Base-by-base conservation (phyloP, 371 early-diverging fungal genomes). In the Actinomortierella wolfii region DNA sequence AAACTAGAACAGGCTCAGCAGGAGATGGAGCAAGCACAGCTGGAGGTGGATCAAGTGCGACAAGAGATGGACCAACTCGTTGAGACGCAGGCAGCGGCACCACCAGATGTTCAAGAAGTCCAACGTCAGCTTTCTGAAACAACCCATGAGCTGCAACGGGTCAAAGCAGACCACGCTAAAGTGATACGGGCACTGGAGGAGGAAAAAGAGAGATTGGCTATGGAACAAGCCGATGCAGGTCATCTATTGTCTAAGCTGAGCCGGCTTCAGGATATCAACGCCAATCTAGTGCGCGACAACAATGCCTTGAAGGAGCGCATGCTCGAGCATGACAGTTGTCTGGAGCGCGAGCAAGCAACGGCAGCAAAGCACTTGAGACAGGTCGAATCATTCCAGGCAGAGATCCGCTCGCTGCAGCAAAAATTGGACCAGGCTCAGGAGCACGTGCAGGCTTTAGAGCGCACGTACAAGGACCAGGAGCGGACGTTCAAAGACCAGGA, bases 31-130 rank as follows among this genome's bases (percentile, higher is more conserved):
- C 65, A 65, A 17, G 50, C n/a, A n/a, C 65, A 64, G 13, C 52
- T 40, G 40, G 60, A 61, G 56, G 47, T 71, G 49, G 42, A 44
- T 7, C 49, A 61, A 41, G 71, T 66, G 2, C 65, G 61, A 11
- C 39, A 65, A 40, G 71, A 71, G 23, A 65, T 65, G 46, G 71
- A 71, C 39, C 66, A 65, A 18, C 34, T 34, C 11, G 51, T 71
- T 3, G 71, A 71, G 40, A 53, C 64, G 23, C 71, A 71, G 47
- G 55, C 55, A 0, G n/a, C n/a, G n/a, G 65, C 57, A 21, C 71
- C 71, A 2, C 55, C 59, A 39, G 71, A 71, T 17, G 54, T 71
- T n/a, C 71, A 71, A 34, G 71, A 71, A 34, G 59, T 65, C 14
- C 71, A 71, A 20, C 65, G 65, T 29, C 24, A 65, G 25, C 44